phyloP scores from a whole-genome alignment of 164 flowering plant species.

The Santalum album region DNA sequence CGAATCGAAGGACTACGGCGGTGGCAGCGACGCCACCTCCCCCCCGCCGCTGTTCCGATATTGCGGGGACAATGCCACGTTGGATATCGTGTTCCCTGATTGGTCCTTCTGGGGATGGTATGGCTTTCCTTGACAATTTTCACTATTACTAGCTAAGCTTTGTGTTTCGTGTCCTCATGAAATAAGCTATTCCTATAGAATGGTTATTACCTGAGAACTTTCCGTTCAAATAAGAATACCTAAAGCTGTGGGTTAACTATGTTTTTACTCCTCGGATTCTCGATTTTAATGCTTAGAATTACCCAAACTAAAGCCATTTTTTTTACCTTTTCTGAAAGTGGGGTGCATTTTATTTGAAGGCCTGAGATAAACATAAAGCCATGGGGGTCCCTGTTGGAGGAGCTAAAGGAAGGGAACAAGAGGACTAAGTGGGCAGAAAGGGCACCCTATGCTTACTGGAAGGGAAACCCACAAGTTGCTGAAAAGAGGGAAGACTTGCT shows the following conservation, averaged over 20 bases:
- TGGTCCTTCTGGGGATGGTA: constrained; percentile 85
- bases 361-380: constrained; percentile 63
- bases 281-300: no score
- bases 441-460: constrained; percentile 71
- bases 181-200: no score
- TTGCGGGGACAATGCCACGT: constrained; percentile 35
- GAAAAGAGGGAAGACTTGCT: constrained; percentile 44
- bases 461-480: constrained; percentile 54
- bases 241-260: no score
- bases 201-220: no score
- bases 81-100: constrained; percentile 62
- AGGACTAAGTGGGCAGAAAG: constrained; percentile 46
- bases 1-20: constrained; percentile 5
- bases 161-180: no score
- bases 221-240: no score
- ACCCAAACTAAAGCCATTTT: no score
- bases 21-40: constrained; percentile 20
- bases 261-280: no score
- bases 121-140: no score
- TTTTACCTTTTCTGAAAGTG: no score
- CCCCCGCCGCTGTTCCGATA: constrained; percentile 71
- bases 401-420: constrained; percentile 44
- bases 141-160: no score
- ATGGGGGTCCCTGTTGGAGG: constrained; percentile 43
- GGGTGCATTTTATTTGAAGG: constrained; percentile 34